Conservation (phyloP, 192 early-diverging fungal genomes). For the Ambispora gerdemannii region DNA sequence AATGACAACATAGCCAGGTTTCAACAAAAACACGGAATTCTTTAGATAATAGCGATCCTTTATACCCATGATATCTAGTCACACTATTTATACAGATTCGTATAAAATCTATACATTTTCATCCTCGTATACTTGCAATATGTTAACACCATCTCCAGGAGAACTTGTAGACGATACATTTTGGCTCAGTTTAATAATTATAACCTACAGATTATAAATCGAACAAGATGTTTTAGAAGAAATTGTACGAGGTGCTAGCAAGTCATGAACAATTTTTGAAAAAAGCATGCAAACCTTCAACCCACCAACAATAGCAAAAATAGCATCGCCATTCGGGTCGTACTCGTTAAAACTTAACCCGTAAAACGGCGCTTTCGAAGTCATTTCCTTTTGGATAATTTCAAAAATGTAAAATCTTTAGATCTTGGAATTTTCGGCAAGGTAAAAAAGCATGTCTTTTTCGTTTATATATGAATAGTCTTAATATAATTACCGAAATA, state of each 20-base stretch:
- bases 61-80: no score
- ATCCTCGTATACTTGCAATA: slow-evolving; percentile 24
- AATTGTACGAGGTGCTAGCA: background rate
- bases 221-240: background rate
- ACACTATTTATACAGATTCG: background rate
- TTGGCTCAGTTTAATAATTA: background rate
- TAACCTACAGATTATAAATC: background rate
- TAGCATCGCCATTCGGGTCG: background rate
- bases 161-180: background rate
- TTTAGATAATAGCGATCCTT: no score
- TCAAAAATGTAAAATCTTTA: no score
- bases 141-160: background rate
- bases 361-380: slow-evolving; percentile 22
- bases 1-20: no score
- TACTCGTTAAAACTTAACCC: slow-evolving; percentile 13
- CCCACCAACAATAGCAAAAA: slow-evolving; percentile 21
- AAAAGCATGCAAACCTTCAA: background rate
- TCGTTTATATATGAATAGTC: no score
- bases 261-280: background rate
- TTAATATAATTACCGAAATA: no score
- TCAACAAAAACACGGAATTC: no score
- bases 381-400: background rate
- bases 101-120: slow-evolving; percentile 16
- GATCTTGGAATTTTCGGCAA: no score
- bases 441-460: no score